These are phyloP conservation scores for Myrmaecium sp. DNA, from an alignment of 2,329 filamentous ascomycete genomes.

Conservation along the genomic window DNA sequence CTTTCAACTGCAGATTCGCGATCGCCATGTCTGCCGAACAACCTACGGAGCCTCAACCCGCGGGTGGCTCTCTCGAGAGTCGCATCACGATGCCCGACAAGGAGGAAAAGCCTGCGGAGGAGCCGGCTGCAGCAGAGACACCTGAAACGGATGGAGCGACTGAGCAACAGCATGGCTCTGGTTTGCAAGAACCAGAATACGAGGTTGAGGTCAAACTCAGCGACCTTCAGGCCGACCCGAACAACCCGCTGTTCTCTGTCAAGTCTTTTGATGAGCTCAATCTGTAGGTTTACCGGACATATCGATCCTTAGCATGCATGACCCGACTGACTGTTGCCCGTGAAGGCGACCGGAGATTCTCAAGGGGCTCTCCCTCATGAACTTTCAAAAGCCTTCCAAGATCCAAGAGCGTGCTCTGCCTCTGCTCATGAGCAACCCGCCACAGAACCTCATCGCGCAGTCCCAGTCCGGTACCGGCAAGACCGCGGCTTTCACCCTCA, in stretches of 20 bases:
- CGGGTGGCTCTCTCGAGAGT: conserved; percentile 10
- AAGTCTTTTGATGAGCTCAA: conserved; percentile 72
- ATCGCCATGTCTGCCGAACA: conserved; percentile 3
- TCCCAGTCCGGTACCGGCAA: conserved; percentile 99
- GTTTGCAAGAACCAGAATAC: conserved; percentile 55
- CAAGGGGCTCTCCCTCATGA: conserved; percentile 61
- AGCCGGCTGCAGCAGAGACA: conserved; percentile 2
- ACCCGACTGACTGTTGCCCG: neutral
- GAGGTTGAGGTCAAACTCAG: conserved; percentile 87
- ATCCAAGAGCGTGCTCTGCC: conserved; percentile 92
- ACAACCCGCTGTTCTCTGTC: conserved; percentile 74
- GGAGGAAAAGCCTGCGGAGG: neutral
- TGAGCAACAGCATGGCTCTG: conserved; percentile 20
- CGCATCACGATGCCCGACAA: conserved; percentile 6
- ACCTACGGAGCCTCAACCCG: conserved; percentile 1
- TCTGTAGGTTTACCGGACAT: conserved; percentile 42
- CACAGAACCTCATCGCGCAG: conserved; percentile 87
- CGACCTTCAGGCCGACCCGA: conserved; percentile 71
- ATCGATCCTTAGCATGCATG: neutral
- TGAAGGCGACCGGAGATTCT: conserved; percentile 33
- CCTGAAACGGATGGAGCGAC: conserved; percentile 31
- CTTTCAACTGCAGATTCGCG: too few species aligned
- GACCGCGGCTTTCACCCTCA: conserved; percentile 89
- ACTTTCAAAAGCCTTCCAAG: conserved; percentile 90
- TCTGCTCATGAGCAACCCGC: conserved; percentile 71